phyloP scores from a whole-genome alignment of 1,284 basidiomycete species.

The Puccinia coronata region DNA sequence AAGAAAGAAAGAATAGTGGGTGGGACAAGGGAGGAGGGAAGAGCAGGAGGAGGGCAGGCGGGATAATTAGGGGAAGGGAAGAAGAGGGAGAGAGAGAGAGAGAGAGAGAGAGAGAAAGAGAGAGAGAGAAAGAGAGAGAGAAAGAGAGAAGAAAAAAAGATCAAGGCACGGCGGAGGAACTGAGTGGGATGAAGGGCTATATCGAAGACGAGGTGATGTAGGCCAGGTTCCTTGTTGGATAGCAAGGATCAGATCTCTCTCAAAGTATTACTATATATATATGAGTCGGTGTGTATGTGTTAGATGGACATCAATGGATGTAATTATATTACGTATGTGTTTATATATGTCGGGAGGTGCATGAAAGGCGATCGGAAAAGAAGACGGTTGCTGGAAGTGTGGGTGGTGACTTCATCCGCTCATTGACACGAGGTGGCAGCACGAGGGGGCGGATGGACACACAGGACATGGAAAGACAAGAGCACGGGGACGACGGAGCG shows the following conservation, averaged over 20 bases:
- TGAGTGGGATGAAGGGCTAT: background rate
- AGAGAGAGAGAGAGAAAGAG: background rate
- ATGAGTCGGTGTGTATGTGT: background rate
- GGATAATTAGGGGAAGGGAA: background rate
- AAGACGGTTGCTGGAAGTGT: background rate
- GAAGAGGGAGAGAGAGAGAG: background rate
- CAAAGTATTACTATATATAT: no score
- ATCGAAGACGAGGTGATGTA: no score
- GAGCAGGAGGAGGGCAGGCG: slow-evolving; percentile 57
- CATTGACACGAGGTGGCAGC: no score
- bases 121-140: no score
- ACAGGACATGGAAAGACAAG: no score
- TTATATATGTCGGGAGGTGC: background rate
- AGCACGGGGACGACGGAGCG: background rate
- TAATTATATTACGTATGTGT: background rate
- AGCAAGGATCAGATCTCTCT: background rate
- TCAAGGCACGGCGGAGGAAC: no score
- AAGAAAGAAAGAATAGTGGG: background rate
- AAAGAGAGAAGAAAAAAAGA: no score
- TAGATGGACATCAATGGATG: background rate
- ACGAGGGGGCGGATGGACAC: no score
- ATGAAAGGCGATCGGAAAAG: background rate
- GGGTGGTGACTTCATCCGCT: no score
- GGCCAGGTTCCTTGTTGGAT: background rate
- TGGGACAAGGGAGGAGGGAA: slow-evolving; percentile 54